phyloP scores from a whole-genome alignment of 495 filamentous ascomycete species.

The Lindgomyces ingoldianus region DNA sequence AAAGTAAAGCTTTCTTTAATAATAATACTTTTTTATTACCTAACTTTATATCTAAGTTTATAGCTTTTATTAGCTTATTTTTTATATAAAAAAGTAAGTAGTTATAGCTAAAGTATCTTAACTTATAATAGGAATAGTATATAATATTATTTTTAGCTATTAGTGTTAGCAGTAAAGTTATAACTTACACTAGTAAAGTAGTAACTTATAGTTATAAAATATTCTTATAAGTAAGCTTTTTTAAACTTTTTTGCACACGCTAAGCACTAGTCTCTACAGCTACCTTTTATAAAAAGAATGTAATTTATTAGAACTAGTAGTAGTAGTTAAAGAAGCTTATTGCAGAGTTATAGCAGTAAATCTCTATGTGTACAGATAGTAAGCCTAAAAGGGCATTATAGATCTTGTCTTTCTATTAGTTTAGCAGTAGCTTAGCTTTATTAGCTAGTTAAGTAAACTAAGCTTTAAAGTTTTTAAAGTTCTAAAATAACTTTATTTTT shows the following conservation, averaged over 20 bases:
- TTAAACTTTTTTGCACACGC: background rate
- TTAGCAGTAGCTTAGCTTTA: background rate
- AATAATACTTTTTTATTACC: background rate
- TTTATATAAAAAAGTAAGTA: background rate
- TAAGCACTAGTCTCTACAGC: background rate
- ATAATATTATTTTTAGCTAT: background rate
- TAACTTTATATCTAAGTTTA: background rate
- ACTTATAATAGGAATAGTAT: background rate
- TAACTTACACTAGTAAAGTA: background rate
- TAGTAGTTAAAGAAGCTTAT: background rate
- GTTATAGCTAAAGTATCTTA: background rate
- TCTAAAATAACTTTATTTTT: background rate
- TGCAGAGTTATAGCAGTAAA: background rate
- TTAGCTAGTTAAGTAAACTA: background rate
- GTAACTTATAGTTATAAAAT: background rate
- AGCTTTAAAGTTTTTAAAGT: background rate
- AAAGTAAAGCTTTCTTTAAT: slow-evolving; percentile 2
- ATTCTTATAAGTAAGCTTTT: background rate
- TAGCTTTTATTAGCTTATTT: background rate
- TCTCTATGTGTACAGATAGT: background rate
- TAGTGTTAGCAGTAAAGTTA: background rate
- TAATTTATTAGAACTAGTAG: background rate
- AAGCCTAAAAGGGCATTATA: background rate
- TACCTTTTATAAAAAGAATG: background rate
- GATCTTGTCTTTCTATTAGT: background rate